These are phyloP conservation scores for Rhizopogon vesiculosus DNA, from an alignment of 768 basidiomycete genomes.

Conservation along the genomic window DNA sequence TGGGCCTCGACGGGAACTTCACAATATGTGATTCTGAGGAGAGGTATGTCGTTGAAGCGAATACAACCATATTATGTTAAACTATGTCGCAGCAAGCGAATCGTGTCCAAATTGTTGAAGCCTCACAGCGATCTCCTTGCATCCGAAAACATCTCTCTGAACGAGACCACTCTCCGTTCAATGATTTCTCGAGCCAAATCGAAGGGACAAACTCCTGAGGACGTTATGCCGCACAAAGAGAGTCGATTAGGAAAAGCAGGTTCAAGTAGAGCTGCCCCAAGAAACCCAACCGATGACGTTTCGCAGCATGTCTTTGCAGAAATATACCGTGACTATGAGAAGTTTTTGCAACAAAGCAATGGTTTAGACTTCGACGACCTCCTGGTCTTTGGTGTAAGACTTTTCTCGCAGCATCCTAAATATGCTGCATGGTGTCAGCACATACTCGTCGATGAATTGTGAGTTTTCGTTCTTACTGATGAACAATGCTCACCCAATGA, in stretches of 20 bases:
- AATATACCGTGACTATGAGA: slow-evolving; percentile 66
- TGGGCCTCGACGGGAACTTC: slow-evolving; percentile 68
- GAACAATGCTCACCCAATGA: background rate
- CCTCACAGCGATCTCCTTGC: slow-evolving; percentile 43
- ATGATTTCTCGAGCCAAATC: slow-evolving; percentile 71
- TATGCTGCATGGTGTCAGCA: slow-evolving; percentile 59
- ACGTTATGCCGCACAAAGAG: slow-evolving; percentile 25
- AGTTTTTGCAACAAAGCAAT: slow-evolving; percentile 52
- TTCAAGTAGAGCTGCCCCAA: slow-evolving; percentile 1
- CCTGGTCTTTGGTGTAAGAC: slow-evolving; percentile 62
- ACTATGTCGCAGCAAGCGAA: slow-evolving; percentile 51
- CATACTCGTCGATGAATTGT: slow-evolving; percentile 55
- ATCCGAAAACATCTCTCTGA: slow-evolving; percentile 44
- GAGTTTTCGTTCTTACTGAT: background rate
- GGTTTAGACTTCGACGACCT: slow-evolving; percentile 88
- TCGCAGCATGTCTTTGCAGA: slow-evolving; percentile 41
- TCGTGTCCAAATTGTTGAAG: slow-evolving; percentile 56
- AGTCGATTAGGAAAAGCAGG: background rate
- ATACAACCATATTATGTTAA: slow-evolving; percentile 1
- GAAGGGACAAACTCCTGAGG: slow-evolving; percentile 52
- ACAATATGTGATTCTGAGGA: slow-evolving; percentile 80
- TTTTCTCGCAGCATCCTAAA: slow-evolving; percentile 48
- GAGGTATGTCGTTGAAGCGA: slow-evolving; percentile 38
- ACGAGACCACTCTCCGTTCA: slow-evolving; percentile 49
- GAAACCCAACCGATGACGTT: slow-evolving; percentile 9